A percentile compares a stretch with the other conserved stretches of the same genome.
These are phyloP conservation scores for Calendula officinalis DNA, from an alignment of 129 eudicot species.

Conservation along the genomic window DNA sequence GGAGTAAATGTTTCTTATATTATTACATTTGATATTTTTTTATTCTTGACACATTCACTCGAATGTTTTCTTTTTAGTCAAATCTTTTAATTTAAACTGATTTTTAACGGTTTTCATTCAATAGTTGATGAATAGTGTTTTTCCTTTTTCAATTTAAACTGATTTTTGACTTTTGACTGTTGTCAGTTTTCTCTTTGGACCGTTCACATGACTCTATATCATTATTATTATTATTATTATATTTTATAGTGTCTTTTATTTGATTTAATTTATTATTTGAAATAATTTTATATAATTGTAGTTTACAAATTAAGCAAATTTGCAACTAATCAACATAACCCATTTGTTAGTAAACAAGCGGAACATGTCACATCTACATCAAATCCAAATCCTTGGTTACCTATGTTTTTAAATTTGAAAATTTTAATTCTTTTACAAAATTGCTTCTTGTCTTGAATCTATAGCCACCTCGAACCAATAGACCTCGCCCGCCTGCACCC, in stretches of 20 bases:
- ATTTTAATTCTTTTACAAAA: neutral
- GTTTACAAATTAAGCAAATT: neutral
- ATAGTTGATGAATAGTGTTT: too few species aligned
- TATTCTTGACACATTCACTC: neutral
- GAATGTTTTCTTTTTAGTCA: neutral
- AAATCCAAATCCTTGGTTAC: neutral
- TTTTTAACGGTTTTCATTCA: too few species aligned
- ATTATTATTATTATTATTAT: too few species aligned
- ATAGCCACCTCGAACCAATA: slow-evolving; percentile 43
- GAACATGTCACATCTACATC: neutral
- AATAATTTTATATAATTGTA: too few species aligned
- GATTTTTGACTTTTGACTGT: too few species aligned
- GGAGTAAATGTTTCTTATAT: too few species aligned
- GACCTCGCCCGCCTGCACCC: slow-evolving; percentile 44
- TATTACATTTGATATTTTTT: neutral
- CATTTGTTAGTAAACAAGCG: neutral
- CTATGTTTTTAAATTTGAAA: neutral
- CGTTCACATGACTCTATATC: too few species aligned
- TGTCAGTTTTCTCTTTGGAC: too few species aligned
- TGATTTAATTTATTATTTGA: too few species aligned
- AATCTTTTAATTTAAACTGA: neutral
- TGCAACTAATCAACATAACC: neutral
- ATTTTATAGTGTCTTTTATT: too few species aligned
- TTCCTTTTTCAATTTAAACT: too few species aligned
- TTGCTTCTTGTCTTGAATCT: slow-evolving; percentile 7